Evolutionary conservation across 2,329 filamentous ascomycete genomes (phyloP), one percentile per base, ranked within the genome.

Genomic region (Hortaea werneckii): DNA sequence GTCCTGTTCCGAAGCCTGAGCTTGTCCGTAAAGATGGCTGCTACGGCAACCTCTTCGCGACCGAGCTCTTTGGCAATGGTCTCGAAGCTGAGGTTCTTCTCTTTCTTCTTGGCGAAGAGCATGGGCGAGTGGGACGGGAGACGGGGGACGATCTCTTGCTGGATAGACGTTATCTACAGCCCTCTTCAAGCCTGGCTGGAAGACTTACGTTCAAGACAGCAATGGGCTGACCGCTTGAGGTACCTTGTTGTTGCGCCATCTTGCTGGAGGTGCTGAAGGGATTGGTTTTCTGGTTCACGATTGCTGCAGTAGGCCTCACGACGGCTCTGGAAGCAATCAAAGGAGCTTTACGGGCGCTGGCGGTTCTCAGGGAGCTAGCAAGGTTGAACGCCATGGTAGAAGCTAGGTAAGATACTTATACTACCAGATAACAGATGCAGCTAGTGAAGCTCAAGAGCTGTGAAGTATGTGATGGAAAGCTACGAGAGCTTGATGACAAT

Each of bases 1-100:
- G 55, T 92, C 87, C 51, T 85, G 82, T 0, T 76, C 59, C 0
- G 81, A 83, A 1, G 87, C 85, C 57, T 79, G 79, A 5, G 84
- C 80, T 65, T 92, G 87, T 29, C 89, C 89, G 65, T 95, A 95
- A 95, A 95, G 52, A 95, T 71, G 2, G 88, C 88, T 2, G 89
- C 89, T 3, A 85, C 79, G 37, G 87, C 86, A 37, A 95, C 85
- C 68, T 95, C 85, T 60, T 83, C 80, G 52, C 88, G 84, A 51
- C 80, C 81, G 45, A 95, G 75, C 29, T 80, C 73, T 54, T 80
- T 68, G 43, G 79, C 86, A 58, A 95, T 88, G 38, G 78, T 69
- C 63, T 87, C 85, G 62, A 95, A 95, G 58, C 75, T 85, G 32
- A 94, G 76, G 54, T 79, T 75, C 67, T 85, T 83, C 46, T 68